Conservation (phyloP, 2,329 filamentous ascomycete genomes). For the Byssochlamys sp. region DNA sequence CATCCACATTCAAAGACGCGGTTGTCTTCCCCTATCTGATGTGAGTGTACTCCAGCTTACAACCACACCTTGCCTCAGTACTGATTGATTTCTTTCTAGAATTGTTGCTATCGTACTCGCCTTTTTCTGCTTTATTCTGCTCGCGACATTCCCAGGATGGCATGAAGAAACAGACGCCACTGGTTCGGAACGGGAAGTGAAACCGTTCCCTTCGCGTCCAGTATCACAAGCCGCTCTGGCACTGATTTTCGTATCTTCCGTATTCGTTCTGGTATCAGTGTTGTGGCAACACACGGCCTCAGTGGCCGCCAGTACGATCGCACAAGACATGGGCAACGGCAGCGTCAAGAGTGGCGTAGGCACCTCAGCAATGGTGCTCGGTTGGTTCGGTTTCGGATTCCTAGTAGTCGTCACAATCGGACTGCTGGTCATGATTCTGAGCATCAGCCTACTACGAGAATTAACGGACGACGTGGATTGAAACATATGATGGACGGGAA, state of each 20-base stretch:
- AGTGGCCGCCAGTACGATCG: constrained; percentile 85
- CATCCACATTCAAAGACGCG: constrained; percentile 93
- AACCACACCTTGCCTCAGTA: constrained; percentile 1
- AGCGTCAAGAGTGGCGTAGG: constrained; percentile 78
- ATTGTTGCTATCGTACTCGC: constrained; percentile 97
- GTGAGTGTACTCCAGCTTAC: constrained; percentile 42
- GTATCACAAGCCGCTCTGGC: constrained; percentile 88
- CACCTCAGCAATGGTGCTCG: constrained; percentile 90
- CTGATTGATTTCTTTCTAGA: constrained; percentile 35
- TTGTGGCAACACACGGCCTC: constrained; percentile 73
- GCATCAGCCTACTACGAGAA: constrained; percentile 68
- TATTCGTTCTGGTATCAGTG: constrained; percentile 58
- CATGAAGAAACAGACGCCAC: constrained; percentile 76
- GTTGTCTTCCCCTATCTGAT: constrained; percentile 96
- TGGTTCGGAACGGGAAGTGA: constrained; percentile 80
- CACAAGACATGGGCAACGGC: constrained; percentile 84
- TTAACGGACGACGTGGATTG: constrained; percentile 35
- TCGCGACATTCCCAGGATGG: constrained; percentile 95
- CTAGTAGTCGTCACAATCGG: constrained; percentile 94
- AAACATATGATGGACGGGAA: constrained; percentile 1
- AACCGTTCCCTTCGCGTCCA: constrained; percentile 82
- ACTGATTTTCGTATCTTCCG: constrained; percentile 67
- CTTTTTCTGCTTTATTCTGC: constrained; percentile 86
- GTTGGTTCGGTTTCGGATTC: constrained; percentile 91
- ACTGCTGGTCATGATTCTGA: constrained; percentile 89